Evolutionary conservation across 805 yeast genomes (phyloP).

Genomic region (Candida incommunis): DNA sequence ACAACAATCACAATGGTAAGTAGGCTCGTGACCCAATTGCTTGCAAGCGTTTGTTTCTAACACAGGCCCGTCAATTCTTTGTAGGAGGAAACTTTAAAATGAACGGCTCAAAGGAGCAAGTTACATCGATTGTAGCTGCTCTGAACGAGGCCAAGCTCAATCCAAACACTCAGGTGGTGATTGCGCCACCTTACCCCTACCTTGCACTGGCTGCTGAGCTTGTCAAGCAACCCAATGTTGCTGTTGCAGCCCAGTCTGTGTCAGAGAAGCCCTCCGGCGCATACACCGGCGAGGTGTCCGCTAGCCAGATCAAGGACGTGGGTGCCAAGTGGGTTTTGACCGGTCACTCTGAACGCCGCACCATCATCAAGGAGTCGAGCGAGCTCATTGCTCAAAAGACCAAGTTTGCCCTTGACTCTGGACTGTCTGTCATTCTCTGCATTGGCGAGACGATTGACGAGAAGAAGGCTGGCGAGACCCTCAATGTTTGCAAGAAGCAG

Average conservation of each 20-base stretch:
- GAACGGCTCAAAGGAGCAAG: slow-evolving; percentile 86
- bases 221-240: slow-evolving; percentile 53
- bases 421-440: slow-evolving; percentile 85
- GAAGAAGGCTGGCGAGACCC: slow-evolving; percentile 78
- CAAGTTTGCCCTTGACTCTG: slow-evolving; percentile 81
- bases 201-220: slow-evolving; percentile 59
- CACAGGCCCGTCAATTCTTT: slow-evolving; percentile 75
- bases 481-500: slow-evolving; percentile 79
- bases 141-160: slow-evolving; percentile 71
- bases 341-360: slow-evolving; percentile 98
- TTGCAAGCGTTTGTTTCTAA: not conserved
- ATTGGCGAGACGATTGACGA: slow-evolving; percentile 96
- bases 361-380: slow-evolving; percentile 79
- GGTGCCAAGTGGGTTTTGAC: slow-evolving; percentile 90
- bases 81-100: slow-evolving; percentile 99
- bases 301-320: slow-evolving; percentile 75
- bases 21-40: too few relatives aligned
- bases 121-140: slow-evolving; percentile 68
- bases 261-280: slow-evolving; percentile 88
- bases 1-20: not conserved
- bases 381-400: slow-evolving; percentile 88
- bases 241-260: slow-evolving; percentile 84
- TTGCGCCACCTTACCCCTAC: slow-evolving; percentile 95
- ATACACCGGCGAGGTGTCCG: slow-evolving; percentile 93
- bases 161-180: slow-evolving; percentile 74